Base-by-base conservation (phyloP, 495 filamentous ascomycete species). In the Podospora anserina region DNA sequence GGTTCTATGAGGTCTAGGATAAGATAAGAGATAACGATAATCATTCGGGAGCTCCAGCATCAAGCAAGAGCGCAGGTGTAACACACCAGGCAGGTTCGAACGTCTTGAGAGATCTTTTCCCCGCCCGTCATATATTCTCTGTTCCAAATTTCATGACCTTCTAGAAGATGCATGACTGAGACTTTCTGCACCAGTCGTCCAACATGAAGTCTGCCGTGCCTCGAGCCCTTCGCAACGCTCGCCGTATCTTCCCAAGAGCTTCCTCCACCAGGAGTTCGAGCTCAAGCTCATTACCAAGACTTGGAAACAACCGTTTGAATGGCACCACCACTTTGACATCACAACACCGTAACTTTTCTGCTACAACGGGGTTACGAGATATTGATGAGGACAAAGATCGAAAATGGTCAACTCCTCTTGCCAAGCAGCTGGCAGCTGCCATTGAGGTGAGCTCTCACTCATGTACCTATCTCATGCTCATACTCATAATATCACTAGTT, bases 381-480 rank as follows among this genome's bases (percentile, higher is more conserved):
- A 54, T 75, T 4, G 66, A 65, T 2, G 66, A 69, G 16, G 63
- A 76, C 49, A 88, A 82, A 3, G 74, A 79, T 54, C 76, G 83
- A 44, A 72, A 83, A 80, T 97, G 93, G 92, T 95, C 93, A 13
- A 98, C 94, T 49, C 94, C 94, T 30, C 79, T 98, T 57, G 94
- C 94, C 4, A 93, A 91, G 71, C 89, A 88, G 72, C 83, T 98
- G 30, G 89, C 88, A 55, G 88, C 91, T 74, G 93, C 92, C 34
- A 95, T 98, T 72, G 88, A 88, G 70, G 93, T 96, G 80, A 68
- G 72, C 66, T 19, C 26, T 39, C 61, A 32, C 61, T 49, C 32
- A 53, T 20, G 27, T 58, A 23, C 28, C 0, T 27, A 16, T 49
- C 57, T 49, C n/a, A 2, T 58, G 4, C 55, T 68, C 5, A 9